Percentiles rank a stretch among this genome's conserved stretches.
Conservation (phyloP, 257 asterid species). For the Jasminum sambac region DNA sequence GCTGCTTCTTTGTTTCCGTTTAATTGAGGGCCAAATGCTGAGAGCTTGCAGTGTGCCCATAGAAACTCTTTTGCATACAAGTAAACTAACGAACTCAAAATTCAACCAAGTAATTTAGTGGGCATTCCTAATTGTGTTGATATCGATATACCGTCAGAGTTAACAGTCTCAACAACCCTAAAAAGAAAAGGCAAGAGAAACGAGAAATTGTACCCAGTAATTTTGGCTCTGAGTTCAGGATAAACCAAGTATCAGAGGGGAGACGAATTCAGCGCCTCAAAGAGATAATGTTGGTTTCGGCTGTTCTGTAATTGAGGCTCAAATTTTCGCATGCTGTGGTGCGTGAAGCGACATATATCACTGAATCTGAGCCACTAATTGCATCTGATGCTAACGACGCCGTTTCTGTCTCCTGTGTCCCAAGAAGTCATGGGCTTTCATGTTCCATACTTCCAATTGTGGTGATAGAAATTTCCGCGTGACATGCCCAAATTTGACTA, state of each 20-base stretch:
- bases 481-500: too few species aligned
- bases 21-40: slow-evolving; percentile 51
- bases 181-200: not conserved
- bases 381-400: not conserved
- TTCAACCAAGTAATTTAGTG: slow-evolving; percentile 19
- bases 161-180: slow-evolving; percentile 8
- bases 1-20: slow-evolving; percentile 40
- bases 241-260: slow-evolving; percentile 7
- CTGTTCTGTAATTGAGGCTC: slow-evolving; percentile 23
- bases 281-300: slow-evolving; percentile 3
- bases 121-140: slow-evolving; percentile 14
- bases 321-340: slow-evolving; percentile 43
- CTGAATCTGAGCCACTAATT: not conserved
- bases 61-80: slow-evolving; percentile 13
- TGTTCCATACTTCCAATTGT: too few species aligned
- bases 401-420: not conserved
- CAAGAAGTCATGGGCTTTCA: too few species aligned
- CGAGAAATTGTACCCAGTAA: not conserved
- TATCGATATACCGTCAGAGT: not conserved
- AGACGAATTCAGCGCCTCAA: slow-evolving; percentile 28
- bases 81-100: slow-evolving; percentile 13
- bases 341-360: not conserved
- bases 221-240: not conserved
- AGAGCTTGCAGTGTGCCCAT: slow-evolving; percentile 64
- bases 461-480: too few species aligned